Conservation (phyloP, 2,329 filamentous ascomycete genomes). For the Penicillium sclerotigenum region DNA sequence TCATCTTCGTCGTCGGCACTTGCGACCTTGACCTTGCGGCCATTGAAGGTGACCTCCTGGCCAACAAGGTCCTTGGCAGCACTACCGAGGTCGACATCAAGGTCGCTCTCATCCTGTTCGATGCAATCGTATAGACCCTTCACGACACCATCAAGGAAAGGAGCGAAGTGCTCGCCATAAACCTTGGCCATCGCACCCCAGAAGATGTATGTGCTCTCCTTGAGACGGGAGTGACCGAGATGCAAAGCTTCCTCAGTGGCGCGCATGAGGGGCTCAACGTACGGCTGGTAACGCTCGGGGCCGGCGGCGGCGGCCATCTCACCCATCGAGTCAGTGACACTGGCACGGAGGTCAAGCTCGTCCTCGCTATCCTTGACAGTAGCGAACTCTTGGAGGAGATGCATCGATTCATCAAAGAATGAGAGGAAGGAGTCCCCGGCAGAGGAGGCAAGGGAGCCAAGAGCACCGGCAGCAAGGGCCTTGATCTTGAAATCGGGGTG, state of each 20-base stretch:
- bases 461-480: conserved; percentile 79
- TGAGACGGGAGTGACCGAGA: conserved; percentile 83
- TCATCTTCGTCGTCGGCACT: conserved; percentile 57
- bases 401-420: conserved; percentile 91
- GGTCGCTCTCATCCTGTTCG: conserved; percentile 80
- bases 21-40: conserved; percentile 82
- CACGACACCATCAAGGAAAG: conserved; percentile 47
- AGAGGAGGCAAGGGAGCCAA: conserved; percentile 85
- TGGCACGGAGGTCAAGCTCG: conserved; percentile 82
- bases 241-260: conserved; percentile 87
- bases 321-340: conserved; percentile 88
- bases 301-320: conserved; percentile 90
- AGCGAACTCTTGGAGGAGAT: conserved; percentile 78
- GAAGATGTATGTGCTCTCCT: conserved; percentile 95
- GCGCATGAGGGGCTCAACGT: conserved; percentile 84
- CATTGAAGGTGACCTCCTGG: conserved; percentile 71
- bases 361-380: conserved; percentile 84
- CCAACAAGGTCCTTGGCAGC: conserved; percentile 71
- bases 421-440: conserved; percentile 79
- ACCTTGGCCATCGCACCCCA: conserved; percentile 95
- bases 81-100: conserved; percentile 72
- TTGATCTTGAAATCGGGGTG: conserved; percentile 88
- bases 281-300: conserved; percentile 80
- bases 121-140: conserved; percentile 73
- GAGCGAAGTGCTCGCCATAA: conserved; percentile 65